A percentile compares a stretch with the other conserved stretches of the same genome.
These are phyloP conservation scores for Leptographium radiaticola DNA, from an alignment of 2,329 filamentous ascomycete species.

Conservation along the genomic window DNA sequence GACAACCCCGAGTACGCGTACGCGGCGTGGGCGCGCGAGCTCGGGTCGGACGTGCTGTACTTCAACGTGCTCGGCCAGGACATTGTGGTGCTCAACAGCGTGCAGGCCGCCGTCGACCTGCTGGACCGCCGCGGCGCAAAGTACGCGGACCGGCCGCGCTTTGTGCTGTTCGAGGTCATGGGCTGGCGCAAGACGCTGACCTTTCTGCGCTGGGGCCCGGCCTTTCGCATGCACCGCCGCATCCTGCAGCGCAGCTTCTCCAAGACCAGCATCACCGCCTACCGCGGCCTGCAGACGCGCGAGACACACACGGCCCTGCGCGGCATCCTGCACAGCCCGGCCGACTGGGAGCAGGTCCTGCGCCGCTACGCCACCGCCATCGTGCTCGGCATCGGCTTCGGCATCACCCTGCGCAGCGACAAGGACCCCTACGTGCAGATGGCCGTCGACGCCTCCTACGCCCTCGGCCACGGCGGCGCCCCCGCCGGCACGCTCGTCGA, in stretches of 20 bases:
- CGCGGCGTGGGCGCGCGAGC: slow-evolving; percentile 11
- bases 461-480: slow-evolving; percentile 9
- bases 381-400: slow-evolving; percentile 29
- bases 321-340: slow-evolving; percentile 19
- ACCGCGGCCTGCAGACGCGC: slow-evolving; percentile 11
- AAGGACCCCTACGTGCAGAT: slow-evolving; percentile 27
- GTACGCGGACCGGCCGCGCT: slow-evolving; percentile 24
- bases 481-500: slow-evolving; percentile 10
- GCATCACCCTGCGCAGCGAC: slow-evolving; percentile 23
- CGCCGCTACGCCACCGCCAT: slow-evolving; percentile 26
- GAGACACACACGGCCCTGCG: slow-evolving; percentile 19
- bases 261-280: slow-evolving; percentile 20
- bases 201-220: slow-evolving; percentile 25
- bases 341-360: slow-evolving; percentile 23
- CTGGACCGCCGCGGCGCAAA: slow-evolving; percentile 24
- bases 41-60: slow-evolving; percentile 16
- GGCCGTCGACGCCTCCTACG: slow-evolving; percentile 14
- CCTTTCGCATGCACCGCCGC: slow-evolving; percentile 26
- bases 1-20: slow-evolving; percentile 10
- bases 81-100: slow-evolving; percentile 24
- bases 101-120: slow-evolving; percentile 23
- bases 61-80: slow-evolving; percentile 23
- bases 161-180: slow-evolving; percentile 24
- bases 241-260: slow-evolving; percentile 21
- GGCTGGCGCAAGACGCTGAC: slow-evolving; percentile 29